Conservation (phyloP, 257 asterid genomes). For the Schizonepeta tenuifolia region DNA sequence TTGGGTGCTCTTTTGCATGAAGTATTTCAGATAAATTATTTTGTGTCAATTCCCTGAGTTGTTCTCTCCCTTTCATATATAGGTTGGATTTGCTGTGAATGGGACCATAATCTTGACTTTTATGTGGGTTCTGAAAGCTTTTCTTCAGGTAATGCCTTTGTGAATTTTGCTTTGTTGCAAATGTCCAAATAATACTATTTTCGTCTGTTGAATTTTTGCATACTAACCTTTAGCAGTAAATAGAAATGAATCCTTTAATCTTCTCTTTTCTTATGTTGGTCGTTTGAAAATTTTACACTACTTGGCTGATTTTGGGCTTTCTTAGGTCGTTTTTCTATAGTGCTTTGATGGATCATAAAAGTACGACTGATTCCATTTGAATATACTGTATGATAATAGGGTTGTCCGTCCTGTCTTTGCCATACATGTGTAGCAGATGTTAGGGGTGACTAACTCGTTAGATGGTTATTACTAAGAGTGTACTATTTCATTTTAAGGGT, state of each 20-base stretch:
- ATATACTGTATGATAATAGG: neutral
- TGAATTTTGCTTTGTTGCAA: neutral
- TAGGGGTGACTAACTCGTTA: neutral
- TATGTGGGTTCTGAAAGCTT: conserved; percentile 91
- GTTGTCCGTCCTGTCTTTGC: neutral
- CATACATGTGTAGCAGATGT: neutral
- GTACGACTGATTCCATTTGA: neutral
- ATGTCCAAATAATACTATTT: neutral
- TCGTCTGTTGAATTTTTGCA: neutral
- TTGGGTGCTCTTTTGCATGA: neutral
- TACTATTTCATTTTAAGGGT: neutral
- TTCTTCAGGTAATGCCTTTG: conserved; percentile 64
- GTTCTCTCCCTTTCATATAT: conserved; percentile 30
- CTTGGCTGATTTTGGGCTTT: conserved; percentile 8
- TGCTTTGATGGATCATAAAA: neutral
- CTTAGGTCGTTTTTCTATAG: no score
- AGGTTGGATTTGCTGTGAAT: conserved; percentile 94
- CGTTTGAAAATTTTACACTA: neutral
- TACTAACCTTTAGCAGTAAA: neutral
- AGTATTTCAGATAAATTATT: neutral
- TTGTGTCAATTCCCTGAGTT: conserved; percentile 5
- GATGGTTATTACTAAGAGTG: neutral
- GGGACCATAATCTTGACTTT: conserved; percentile 80
- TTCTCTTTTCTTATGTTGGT: neutral
- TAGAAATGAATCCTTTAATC: neutral